Percentiles rank a stretch among this genome's conserved stretches.
phyloP scores from a whole-genome alignment of 495 filamentous ascomycete genomes.

The Penicillium soppii region DNA sequence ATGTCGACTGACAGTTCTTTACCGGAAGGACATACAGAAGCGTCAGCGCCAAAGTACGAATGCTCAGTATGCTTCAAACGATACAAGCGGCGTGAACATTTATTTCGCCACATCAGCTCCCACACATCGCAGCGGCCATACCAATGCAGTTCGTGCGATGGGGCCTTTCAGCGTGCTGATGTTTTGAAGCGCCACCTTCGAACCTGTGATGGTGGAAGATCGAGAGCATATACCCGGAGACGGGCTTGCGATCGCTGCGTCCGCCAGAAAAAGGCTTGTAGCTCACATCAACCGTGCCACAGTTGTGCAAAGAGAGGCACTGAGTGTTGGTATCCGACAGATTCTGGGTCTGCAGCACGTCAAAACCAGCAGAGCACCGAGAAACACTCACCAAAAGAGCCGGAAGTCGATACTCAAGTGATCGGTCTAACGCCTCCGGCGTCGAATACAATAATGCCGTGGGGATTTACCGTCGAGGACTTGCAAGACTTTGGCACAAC shows the following conservation, averaged over 20 bases:
- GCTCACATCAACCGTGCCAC: conserved; percentile 19
- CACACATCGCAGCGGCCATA: conserved; percentile 21
- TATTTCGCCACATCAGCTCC: conserved; percentile 16
- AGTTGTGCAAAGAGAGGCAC: conserved; percentile 12
- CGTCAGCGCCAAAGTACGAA: conserved; percentile 7
- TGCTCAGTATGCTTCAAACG: conserved; percentile 15
- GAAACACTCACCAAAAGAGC: not conserved
- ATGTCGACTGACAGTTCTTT: not conserved
- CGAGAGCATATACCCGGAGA: conserved; percentile 6
- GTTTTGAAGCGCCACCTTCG: conserved; percentile 18
- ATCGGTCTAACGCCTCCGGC: not conserved
- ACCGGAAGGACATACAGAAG: no score
- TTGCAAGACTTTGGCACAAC: conserved; percentile 1
- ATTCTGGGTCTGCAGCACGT: not conserved
- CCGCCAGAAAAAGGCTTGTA: conserved; percentile 26
- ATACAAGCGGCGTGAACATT: conserved; percentile 24
- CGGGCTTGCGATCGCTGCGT: conserved; percentile 25
- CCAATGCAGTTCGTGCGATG: conserved; percentile 14
- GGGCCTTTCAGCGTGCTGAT: conserved; percentile 21
- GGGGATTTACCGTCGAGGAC: not conserved
- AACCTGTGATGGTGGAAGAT: conserved; percentile 12
- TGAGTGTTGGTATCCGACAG: conserved; percentile 13
- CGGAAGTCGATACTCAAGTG: not conserved
- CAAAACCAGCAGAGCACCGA: not conserved
- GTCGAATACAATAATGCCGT: not conserved